A percentile compares a stretch with the other conserved stretches of the same genome.
Evolutionary conservation across 208 protist species (phyloP).

Genomic region (Wallacemonas rigidus): DNA sequence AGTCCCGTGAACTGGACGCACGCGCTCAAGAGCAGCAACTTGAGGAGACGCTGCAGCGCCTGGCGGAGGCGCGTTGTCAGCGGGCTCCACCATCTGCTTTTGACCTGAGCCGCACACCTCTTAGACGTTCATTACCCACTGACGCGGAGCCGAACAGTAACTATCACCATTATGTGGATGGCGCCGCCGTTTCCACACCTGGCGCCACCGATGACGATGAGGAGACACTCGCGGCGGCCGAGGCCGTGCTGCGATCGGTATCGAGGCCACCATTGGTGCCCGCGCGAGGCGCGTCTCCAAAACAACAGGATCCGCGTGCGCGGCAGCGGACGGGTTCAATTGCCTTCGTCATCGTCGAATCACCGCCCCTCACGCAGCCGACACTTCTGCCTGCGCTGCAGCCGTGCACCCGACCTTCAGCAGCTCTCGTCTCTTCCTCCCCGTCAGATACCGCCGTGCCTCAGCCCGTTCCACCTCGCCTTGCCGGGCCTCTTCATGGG

Average conservation of each 20-base stretch:
- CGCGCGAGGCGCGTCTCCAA: too few relatives aligned
- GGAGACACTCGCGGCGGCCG: not conserved
- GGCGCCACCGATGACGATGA: not conserved
- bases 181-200: not conserved
- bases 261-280: not conserved
- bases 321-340: not conserved
- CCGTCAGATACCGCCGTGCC: not conserved
- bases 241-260: conserved; percentile 5
- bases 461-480: too few relatives aligned
- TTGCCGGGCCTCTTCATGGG: too few relatives aligned
- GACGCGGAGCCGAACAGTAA: not conserved
- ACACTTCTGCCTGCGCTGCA: not conserved
- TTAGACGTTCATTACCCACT: not conserved
- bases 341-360: not conserved
- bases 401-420: not conserved
- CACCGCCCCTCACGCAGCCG: not conserved
- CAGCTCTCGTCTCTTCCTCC: not conserved
- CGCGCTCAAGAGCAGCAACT: conserved; percentile 21
- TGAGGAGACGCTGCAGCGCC: conserved; percentile 19
- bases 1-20: conserved; percentile 5
- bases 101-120: not conserved
- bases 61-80: conserved; percentile 10
- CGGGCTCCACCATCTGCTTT: not conserved
- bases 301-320: not conserved
- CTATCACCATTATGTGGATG: not conserved